Evolutionary conservation across 116 monocot species (phyloP).

Genomic region (Iris pallida): DNA sequence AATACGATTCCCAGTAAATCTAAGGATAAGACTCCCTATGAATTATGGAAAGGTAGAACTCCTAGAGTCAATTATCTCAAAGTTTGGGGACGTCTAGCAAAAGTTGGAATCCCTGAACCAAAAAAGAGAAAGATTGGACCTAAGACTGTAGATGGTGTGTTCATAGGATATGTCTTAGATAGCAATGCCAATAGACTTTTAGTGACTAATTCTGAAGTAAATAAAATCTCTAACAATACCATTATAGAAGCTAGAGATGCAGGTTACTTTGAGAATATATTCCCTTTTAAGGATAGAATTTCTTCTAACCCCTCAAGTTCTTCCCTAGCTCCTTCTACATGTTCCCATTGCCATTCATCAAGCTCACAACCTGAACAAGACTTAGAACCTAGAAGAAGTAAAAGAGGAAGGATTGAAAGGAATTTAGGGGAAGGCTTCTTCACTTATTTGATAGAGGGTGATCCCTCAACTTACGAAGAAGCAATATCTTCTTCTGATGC

Average conservation of each 20-base stretch:
- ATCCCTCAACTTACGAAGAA: too few species aligned
- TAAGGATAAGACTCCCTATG: neutral
- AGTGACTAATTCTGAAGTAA: neutral
- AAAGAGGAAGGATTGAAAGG: neutral
- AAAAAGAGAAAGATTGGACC: conserved; percentile 2
- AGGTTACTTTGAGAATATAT: neutral
- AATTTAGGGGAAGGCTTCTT: neutral
- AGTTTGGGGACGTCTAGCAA: neutral
- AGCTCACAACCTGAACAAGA: neutral
- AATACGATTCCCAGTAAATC: neutral
- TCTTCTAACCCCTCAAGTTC: neutral
- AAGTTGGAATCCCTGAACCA: neutral
- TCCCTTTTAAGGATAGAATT: neutral
- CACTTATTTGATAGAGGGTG: too few species aligned
- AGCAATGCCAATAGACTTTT: neutral
- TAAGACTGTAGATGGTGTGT: neutral
- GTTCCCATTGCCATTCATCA: neutral
- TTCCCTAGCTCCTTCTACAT: neutral
- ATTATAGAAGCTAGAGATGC: neutral
- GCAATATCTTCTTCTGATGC: too few species aligned
- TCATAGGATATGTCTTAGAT: neutral
- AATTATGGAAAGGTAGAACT: neutral
- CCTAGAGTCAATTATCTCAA: neutral
- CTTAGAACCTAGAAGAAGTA: neutral
- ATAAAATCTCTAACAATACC: neutral